phyloP scores from a whole-genome alignment of 495 filamentous ascomycete genomes.

The Penicillium subrubescens region DNA sequence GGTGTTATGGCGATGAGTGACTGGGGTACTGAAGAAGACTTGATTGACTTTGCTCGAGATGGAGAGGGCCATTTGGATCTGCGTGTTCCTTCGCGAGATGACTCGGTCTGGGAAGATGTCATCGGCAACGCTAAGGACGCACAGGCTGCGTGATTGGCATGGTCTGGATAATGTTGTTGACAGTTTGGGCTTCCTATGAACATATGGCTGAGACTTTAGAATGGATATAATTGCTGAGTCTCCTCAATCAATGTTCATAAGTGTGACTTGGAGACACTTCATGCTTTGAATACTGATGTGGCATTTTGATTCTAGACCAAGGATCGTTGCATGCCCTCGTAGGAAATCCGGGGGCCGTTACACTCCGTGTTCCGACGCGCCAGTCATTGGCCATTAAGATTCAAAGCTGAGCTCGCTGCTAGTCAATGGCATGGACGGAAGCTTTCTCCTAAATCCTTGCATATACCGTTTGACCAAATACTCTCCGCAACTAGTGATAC shows the following conservation, averaged over 20 bases:
- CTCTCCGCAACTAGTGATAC: not conserved
- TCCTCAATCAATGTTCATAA: not conserved
- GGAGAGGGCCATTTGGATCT: constrained; percentile 57
- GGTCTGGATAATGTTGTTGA: not conserved
- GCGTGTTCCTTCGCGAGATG: constrained; percentile 24
- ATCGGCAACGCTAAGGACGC: constrained; percentile 28
- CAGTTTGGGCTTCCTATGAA: not conserved
- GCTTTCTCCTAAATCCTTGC: no score
- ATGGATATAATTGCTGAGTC: not conserved
- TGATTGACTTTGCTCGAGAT: constrained; percentile 75
- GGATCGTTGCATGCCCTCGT: not conserved
- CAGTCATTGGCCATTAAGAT: no score
- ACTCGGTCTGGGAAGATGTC: constrained; percentile 43
- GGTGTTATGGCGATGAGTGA: constrained; percentile 90
- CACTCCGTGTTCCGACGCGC: not conserved
- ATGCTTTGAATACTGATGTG: not conserved
- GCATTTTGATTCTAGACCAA: not conserved
- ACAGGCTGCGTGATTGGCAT: constrained; percentile 4
- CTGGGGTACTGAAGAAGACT: constrained; percentile 81
- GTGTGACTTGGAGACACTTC: not conserved
- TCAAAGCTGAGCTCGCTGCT: not conserved
- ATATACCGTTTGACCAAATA: not conserved
- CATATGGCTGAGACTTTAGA: not conserved
- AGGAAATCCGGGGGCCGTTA: not conserved
- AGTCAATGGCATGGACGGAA: no score